Evolutionary conservation across 164 flowering plant species (phyloP).

Genomic region (Vitis cinerea): DNA sequence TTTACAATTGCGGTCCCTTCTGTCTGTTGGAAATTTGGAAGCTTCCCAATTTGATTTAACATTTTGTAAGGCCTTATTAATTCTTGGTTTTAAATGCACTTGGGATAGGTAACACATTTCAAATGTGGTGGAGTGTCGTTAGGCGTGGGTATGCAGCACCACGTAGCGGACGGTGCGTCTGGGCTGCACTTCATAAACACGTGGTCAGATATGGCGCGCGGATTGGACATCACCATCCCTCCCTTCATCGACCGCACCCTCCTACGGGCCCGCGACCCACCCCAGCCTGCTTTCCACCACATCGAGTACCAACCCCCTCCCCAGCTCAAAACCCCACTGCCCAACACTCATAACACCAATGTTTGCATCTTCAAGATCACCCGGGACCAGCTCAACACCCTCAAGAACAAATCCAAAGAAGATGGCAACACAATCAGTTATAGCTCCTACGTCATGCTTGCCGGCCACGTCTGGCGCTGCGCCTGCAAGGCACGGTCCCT

Average conservation of each 20-base stretch:
- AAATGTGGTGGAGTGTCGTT: slow-evolving; percentile 74
- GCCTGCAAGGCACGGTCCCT: slow-evolving; percentile 59
- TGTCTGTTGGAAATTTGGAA: no score
- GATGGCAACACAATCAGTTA: slow-evolving; percentile 34
- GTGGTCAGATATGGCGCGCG: slow-evolving; percentile 72
- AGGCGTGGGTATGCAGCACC: slow-evolving; percentile 79
- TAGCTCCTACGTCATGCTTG: slow-evolving; percentile 66
- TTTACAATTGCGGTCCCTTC: no score
- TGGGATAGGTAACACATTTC: slow-evolving; percentile 53
- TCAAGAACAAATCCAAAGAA: slow-evolving; percentile 52
- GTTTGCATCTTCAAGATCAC: slow-evolving; percentile 54
- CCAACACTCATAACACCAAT: slow-evolving; percentile 16
- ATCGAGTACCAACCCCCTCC: slow-evolving; percentile 66
- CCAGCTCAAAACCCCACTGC: slow-evolving; percentile 1
- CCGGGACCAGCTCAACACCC: slow-evolving; percentile 39
- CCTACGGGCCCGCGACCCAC: slow-evolving; percentile 63
- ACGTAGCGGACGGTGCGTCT: slow-evolving; percentile 67
- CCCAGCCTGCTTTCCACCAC: slow-evolving; percentile 55
- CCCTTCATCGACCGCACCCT: slow-evolving; percentile 72
- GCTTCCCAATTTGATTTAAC: no score
- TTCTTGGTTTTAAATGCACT: no score
- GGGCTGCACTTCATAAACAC: slow-evolving; percentile 70
- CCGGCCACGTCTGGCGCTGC: slow-evolving; percentile 70
- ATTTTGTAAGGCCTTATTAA: no score
- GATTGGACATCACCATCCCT: slow-evolving; percentile 41